A percentile compares a stretch with the other conserved stretches of the same genome.
Conservation (phyloP, 176 grass and related monocot genomes). For the Elymus sibiricus region DNA sequence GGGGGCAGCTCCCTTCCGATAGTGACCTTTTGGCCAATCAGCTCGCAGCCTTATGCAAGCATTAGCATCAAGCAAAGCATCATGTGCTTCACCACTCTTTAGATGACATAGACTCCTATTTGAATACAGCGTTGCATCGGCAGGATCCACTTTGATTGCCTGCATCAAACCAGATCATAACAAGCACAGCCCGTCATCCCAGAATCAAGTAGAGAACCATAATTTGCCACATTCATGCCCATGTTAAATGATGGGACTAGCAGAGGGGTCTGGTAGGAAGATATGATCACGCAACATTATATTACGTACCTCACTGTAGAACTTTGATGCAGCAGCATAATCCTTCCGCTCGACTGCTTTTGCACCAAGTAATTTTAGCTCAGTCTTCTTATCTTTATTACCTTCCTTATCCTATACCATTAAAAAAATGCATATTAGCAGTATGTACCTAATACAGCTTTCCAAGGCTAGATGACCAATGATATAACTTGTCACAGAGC, state of each 20-base stretch:
- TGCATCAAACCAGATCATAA: neutral
- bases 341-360: slow-evolving; percentile 23
- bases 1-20: slow-evolving; percentile 37
- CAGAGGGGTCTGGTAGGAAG: neutral
- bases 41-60: slow-evolving; percentile 17
- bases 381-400: slow-evolving; percentile 4
- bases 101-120: slow-evolving; percentile 31
- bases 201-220: neutral
- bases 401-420: neutral
- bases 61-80: slow-evolving; percentile 30
- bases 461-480: neutral
- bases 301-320: slow-evolving; percentile 41
- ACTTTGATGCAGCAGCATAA: slow-evolving; percentile 10
- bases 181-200: neutral
- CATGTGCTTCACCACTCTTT: neutral
- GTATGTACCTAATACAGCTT: neutral
- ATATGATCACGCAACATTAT: neutral
- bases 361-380: slow-evolving; percentile 26
- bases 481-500: neutral
- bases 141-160: slow-evolving; percentile 30
- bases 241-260: neutral
- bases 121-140: slow-evolving; percentile 17
- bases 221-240: neutral
- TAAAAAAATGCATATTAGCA: neutral
- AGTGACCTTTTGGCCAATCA: slow-evolving; percentile 35